A percentile compares a stretch with the other conserved stretches of the same genome.
phyloP scores from a whole-genome alignment of 169 alveolate species.

The Eimeria falciformis region DNA sequence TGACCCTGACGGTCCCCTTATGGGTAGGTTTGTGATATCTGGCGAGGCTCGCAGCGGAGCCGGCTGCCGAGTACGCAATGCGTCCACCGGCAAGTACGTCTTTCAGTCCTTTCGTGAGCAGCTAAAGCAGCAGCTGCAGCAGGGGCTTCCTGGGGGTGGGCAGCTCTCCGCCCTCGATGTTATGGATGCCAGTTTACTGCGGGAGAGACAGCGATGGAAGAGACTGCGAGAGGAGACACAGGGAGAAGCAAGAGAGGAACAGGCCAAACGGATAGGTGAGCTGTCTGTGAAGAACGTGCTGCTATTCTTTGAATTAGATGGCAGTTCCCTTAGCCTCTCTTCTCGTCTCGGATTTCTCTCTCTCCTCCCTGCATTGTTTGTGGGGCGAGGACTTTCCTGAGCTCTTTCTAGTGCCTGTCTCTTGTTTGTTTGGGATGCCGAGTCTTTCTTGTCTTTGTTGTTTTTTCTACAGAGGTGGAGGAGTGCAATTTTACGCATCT shows the following conservation, averaged over 20 bases:
- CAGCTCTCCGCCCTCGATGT: constrained; percentile 51
- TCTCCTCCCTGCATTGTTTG: not conserved
- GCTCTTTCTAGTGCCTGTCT: not conserved
- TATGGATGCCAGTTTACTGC: not conserved
- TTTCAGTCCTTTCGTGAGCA: constrained; percentile 57
- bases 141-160: constrained; percentile 26
- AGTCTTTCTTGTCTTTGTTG: not conserved
- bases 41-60: constrained; percentile 57
- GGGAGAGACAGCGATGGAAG: constrained; percentile 14
- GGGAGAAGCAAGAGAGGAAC: constrained; percentile 14
- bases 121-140: constrained; percentile 63
- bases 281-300: too few species aligned
- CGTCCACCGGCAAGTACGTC: constrained; percentile 47
- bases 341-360: not conserved
- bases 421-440: not conserved
- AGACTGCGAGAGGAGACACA: constrained; percentile 14
- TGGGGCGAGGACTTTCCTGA: not conserved
- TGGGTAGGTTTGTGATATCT: not conserved
- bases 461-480: constrained; percentile 10
- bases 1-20: not conserved
- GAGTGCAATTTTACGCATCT: constrained; percentile 36
- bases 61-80: constrained; percentile 41
- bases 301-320: too few species aligned
- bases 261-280: constrained; percentile 36
- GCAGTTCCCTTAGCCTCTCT: not conserved